A percentile compares a stretch with the other conserved stretches of the same genome.
Evolutionary conservation across 139 green algal species (phyloP).

Genomic region (Chlorella ohadii): DNA sequence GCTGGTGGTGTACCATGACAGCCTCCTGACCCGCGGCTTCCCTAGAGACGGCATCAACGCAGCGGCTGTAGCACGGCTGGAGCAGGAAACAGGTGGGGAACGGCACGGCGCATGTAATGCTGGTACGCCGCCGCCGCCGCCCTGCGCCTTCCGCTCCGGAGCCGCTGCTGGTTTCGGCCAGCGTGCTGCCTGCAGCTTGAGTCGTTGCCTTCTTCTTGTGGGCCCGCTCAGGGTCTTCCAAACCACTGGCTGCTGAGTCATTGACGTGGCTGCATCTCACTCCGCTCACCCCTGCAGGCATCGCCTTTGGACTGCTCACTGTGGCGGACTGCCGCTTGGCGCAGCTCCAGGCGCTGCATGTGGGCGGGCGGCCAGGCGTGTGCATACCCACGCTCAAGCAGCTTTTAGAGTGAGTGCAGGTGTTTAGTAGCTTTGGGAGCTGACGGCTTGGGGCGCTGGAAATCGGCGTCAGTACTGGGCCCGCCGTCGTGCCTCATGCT

Average conservation of each 20-base stretch:
- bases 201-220: no score
- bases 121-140: no score
- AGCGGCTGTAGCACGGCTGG: not conserved
- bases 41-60: not conserved
- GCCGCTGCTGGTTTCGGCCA: no score
- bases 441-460: no score
- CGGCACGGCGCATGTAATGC: not conserved
- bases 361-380: constrained; percentile 43
- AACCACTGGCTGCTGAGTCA: no score
- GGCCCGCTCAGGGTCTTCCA: no score
- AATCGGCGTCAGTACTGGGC: no score
- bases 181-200: no score
- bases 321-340: constrained; percentile 36
- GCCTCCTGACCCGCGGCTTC: constrained; percentile 2
- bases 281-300: not conserved
- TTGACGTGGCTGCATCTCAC: no score
- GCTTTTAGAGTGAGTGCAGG: constrained; percentile 34
- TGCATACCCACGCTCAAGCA: constrained; percentile 45
- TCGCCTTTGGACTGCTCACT: not conserved
- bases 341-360: constrained; percentile 45
- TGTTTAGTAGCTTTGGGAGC: no score
- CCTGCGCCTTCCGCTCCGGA: no score
- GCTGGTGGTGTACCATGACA: constrained; percentile 39
- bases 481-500: no score
- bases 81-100: not conserved